Conservation (phyloP, 345 rosid genomes). For the Erodium maritimum region DNA sequence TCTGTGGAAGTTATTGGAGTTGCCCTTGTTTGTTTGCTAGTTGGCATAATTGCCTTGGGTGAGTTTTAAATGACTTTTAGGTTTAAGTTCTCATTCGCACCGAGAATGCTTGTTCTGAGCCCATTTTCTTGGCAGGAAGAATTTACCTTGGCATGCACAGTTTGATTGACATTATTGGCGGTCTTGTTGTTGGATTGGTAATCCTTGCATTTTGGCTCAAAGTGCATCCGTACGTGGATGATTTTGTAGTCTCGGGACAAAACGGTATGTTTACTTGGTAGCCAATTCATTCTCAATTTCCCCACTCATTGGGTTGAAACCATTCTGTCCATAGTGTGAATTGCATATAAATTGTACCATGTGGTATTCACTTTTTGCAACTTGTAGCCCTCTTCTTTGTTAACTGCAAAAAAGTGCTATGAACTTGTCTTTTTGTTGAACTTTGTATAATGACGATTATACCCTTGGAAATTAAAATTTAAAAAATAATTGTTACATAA, state of each 20-base stretch:
- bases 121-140: constrained; percentile 61
- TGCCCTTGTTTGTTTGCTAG: constrained; percentile 49
- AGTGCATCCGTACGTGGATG: constrained; percentile 45
- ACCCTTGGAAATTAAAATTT: too few relatives aligned
- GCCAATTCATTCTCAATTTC: too few relatives aligned
- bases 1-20: constrained; percentile 38
- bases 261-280: constrained; percentile 42
- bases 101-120: constrained; percentile 6
- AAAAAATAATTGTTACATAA: too few relatives aligned
- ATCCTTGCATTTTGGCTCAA: constrained; percentile 67
- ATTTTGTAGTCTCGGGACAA: constrained; percentile 64
- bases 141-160: constrained; percentile 99
- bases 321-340: too few relatives aligned
- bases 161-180: constrained; percentile 61
- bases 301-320: too few relatives aligned
- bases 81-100: not conserved
- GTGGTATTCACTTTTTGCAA: too few relatives aligned
- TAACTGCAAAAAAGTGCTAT: too few relatives aligned
- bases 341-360: too few relatives aligned
- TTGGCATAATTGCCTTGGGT: constrained; percentile 66
- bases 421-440: too few relatives aligned
- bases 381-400: too few relatives aligned
- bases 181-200: constrained; percentile 57
- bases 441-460: too few relatives aligned
- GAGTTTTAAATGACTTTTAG: constrained; percentile 8